A percentile compares a stretch with the other conserved stretches of the same genome.
Conservation (phyloP, 345 rosid genomes). For the Rubroshorea leprosula region DNA sequence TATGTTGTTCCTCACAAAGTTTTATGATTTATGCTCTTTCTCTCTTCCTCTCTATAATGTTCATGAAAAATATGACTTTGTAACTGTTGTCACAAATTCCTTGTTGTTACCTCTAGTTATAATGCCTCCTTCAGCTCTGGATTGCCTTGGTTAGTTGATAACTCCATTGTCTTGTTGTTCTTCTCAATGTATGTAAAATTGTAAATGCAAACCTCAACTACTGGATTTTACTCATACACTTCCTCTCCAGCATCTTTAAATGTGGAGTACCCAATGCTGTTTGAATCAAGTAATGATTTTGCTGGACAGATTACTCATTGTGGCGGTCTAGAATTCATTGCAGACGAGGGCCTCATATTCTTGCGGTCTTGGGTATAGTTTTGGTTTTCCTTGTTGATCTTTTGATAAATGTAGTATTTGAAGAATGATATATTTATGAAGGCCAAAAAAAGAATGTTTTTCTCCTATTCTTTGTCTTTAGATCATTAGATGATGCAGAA, state of each 20-base stretch:
- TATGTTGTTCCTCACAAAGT: constrained; percentile 16
- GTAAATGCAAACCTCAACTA: constrained; percentile 5
- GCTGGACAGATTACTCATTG: constrained; percentile 45
- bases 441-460: no score
- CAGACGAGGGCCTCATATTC: constrained; percentile 59
- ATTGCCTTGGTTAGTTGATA: constrained; percentile 49
- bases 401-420: no score
- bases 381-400: no score
- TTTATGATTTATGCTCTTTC: neutral
- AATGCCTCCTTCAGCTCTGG: constrained; percentile 73
- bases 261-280: constrained; percentile 61
- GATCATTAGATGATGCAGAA: no score
- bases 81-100: constrained; percentile 5
- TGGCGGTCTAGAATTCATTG: constrained; percentile 60
- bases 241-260: constrained; percentile 46
- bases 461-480: no score
- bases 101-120: constrained; percentile 33
- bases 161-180: neutral
- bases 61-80: neutral
- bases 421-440: no score
- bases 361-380: constrained; percentile 70
- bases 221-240: neutral
- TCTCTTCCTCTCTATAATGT: constrained; percentile 5
- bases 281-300: constrained; percentile 40
- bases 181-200: neutral